A percentile compares a stretch with the other conserved stretches of the same genome.
Evolutionary conservation across 225 moss, liverwort and hornwort species (phyloP).

Genomic region (Physcomitrium patens): DNA sequence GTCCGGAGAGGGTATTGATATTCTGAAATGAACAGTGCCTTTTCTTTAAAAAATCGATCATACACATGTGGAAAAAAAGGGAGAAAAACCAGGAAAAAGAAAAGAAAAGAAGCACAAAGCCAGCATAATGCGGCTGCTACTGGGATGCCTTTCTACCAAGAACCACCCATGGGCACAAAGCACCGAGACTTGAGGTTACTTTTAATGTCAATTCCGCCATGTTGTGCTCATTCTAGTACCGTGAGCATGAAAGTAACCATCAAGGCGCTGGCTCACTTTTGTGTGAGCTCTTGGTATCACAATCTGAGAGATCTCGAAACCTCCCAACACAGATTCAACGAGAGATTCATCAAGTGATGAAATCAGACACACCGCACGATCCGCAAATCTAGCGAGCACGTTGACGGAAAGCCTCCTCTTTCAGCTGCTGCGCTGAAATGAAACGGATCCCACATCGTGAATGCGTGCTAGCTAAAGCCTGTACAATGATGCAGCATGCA

Average conservation of each 20-base stretch:
- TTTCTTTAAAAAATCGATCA: too few species aligned
- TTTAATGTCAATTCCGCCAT: constrained; percentile 17
- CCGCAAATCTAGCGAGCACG: constrained; percentile 38
- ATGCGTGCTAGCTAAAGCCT: constrained; percentile 18
- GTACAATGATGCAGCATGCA: too few species aligned
- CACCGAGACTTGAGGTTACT: constrained; percentile 39
- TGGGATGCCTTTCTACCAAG: neutral
- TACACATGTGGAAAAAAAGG: too few species aligned
- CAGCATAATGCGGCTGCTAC: constrained; percentile 26
- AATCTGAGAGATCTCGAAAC: constrained; percentile 36
- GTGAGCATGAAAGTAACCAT: constrained; percentile 55
- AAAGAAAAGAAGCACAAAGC: constrained; percentile 37
- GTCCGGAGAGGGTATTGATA: too few species aligned
- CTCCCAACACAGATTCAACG: constrained; percentile 41
- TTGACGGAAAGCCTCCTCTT: neutral
- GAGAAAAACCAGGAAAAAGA: too few species aligned
- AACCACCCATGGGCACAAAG: constrained; percentile 20
- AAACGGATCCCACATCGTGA: too few species aligned
- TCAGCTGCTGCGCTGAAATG: neutral
- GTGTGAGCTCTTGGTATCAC: constrained; percentile 42
- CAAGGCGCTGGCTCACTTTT: constrained; percentile 31
- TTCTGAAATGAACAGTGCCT: too few species aligned
- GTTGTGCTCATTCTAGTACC: constrained; percentile 35
- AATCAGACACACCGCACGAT: constrained; percentile 33
- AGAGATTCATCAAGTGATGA: constrained; percentile 3